Base-by-base conservation (phyloP, 345 rosid genomes). In the Lepidium sativum region DNA sequence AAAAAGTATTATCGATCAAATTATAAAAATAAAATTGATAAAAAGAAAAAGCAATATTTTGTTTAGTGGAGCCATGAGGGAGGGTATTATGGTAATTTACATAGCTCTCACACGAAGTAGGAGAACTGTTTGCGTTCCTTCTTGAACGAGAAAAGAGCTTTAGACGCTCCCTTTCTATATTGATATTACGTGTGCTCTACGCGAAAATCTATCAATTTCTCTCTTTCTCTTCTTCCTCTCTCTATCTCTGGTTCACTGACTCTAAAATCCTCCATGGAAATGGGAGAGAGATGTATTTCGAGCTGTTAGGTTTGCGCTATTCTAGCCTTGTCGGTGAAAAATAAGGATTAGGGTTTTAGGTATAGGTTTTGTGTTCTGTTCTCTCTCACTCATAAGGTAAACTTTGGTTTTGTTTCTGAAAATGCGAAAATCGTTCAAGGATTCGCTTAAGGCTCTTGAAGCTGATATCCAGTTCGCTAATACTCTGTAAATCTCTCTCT, bases 391-490 rank as follows among this genome's bases (percentile, higher is more conserved):
- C 16, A n/a, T 4, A 21, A 47, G 39, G 41, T n/a, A 47, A 38
- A 40, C 49, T 23, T 23, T 68, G 50, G 50, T 68, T 68, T 68
- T 49, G 39, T 49, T 23, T 54, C 16, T 66, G 39, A 38, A 76
- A 27, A 92, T 92, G 97, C 69, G 96, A 81, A 92, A 92, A 73
- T 92, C 90, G 41, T 89, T 89, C 63, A 92, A 87, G 81, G 97
- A 92, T 76, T 89, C 99, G 38, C 86, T 92, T 18, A 92, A 92
- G 74, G 91, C 97, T 56, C 96, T 92, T 34, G 97, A 92, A 82
- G 97, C 99, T 69, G 99, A 92, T 83, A 92, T 92, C 38, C 98
- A 92, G 77, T 86, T 87, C 61, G 98, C 98, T 75, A 92, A 92
- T 70, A 84, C 97, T 54, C 79, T 92, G 99, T 92, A 85, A 75